Conservation (phyloP, 257 asterid species). For the Orobanche coerulescens region DNA sequence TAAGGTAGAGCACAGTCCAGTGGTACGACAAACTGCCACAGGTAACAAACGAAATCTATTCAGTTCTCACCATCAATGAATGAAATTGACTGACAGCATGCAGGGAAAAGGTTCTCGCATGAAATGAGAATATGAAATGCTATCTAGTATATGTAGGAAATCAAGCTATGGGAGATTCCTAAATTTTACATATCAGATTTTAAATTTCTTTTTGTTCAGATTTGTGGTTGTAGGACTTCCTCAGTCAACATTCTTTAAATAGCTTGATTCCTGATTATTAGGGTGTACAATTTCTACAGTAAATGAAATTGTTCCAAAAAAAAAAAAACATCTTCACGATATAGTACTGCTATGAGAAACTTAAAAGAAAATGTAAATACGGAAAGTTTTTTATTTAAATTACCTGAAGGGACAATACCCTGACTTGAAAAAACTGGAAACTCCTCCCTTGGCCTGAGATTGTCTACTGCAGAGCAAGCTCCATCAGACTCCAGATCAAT, state of each 20-base stretch:
- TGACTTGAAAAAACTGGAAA: constrained; percentile 66
- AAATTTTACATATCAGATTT: too few species aligned
- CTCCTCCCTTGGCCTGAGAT: constrained; percentile 41
- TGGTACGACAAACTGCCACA: background rate
- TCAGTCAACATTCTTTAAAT: too few species aligned
- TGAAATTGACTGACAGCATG: background rate
- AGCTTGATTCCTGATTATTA: background rate
- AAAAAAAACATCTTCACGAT: background rate
- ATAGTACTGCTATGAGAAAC: background rate
- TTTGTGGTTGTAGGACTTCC: too few species aligned
- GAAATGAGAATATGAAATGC: constrained; percentile 1
- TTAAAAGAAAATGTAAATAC: background rate
- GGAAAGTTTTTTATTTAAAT: background rate
- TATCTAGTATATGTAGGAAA: background rate
- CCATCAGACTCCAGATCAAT: constrained; percentile 28
- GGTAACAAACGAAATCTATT: background rate
- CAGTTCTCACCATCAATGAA: background rate
- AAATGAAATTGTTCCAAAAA: background rate
- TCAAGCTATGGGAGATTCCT: too few species aligned
- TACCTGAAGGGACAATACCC: constrained; percentile 62
- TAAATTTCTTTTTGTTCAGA: too few species aligned
- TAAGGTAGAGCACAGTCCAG: background rate
- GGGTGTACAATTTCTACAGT: background rate
- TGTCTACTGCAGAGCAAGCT: constrained; percentile 22
- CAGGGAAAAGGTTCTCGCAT: background rate